Base-by-base conservation (phyloP, 2,329 filamentous ascomycete genomes). In the Blastomyces parvus region DNA sequence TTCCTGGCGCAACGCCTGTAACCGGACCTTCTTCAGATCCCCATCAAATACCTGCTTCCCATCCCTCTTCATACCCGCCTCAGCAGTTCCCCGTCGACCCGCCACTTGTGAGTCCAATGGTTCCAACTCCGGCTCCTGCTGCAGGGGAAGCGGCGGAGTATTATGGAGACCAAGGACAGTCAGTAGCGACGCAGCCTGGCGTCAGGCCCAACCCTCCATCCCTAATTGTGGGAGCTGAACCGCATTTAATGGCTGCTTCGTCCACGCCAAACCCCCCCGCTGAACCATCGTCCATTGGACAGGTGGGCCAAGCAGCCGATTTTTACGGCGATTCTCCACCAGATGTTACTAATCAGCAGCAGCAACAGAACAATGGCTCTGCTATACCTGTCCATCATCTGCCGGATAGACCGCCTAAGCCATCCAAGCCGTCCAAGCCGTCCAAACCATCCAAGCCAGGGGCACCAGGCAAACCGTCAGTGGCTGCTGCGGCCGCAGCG, bases 121-220 rank as follows among this genome's bases (percentile, higher is more conserved):
- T 44, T 44, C 40, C 40, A 44, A 44, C 36, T 13, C 30, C 56
- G 46, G 7, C 63, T 36, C 11, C 57, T 14, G 40, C 78, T 25
- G 79, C 79, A 61, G 85, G 84, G 40, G 77, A 79, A 44, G 84
- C 84, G 6, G 80, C 85, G 19, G 83, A 86, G 42, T 87, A 85
- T 71, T 87, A 87, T 70, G 79, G 81, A 53, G 85, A 87, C 69
- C 80, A 84, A 68, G 85, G 84, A 13, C 76, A 86, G 69, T 86
- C 83, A 22, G 84, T 87, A 1, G 70, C 76, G 11, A 71, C 77
- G 14, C 85, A 87, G 70, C 85, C 85, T 7, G 85, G 85, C n/a
- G 77, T 85, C 13, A 78, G 85, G 53, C 79, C 82, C 7, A 72
- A 79, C 19, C 76, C 76, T 40, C 82, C 82, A 30, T 77, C 80